These are phyloP conservation scores for Paraconiothyrium sp. DNA, from an alignment of 2,329 filamentous ascomycete genomes.

Conservation along the genomic window DNA sequence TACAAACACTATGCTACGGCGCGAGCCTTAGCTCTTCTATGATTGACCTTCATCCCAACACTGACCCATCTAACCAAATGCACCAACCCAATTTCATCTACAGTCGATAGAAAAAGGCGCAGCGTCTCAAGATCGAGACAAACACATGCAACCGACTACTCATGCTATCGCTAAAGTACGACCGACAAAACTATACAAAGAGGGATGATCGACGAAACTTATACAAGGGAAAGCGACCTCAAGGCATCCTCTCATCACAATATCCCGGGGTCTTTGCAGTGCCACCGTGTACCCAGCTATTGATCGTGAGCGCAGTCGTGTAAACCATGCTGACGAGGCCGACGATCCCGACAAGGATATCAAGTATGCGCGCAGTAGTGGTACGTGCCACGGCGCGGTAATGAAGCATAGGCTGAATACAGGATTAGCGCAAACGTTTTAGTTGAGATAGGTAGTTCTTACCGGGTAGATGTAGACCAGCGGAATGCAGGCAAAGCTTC, in stretches of 20 bases:
- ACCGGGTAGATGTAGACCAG: conserved; percentile 98
- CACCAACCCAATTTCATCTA: neutral
- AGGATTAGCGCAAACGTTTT: neutral
- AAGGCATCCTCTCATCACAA: conserved; percentile 60
- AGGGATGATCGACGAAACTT: too few relatives aligned
- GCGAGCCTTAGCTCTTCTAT: neutral
- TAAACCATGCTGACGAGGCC: conserved; percentile 90
- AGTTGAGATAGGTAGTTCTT: conserved; percentile 51
- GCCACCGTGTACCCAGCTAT: conserved; percentile 79
- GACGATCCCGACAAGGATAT: conserved; percentile 81
- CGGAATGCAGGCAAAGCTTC: conserved; percentile 97
- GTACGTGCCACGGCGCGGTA: conserved; percentile 80
- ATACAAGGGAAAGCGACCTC: neutral
- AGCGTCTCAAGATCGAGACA: neutral
- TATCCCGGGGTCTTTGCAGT: conserved; percentile 67
- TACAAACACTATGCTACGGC: neutral
- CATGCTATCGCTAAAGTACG: neutral
- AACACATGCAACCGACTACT: neutral
- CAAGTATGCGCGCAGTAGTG: conserved; percentile 72
- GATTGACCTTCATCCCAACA: neutral
- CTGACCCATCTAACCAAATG: neutral
- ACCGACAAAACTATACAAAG: neutral
- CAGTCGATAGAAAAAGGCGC: neutral
- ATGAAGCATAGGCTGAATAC: conserved; percentile 82
- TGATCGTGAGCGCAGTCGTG: conserved; percentile 85